Base-by-base conservation (phyloP, 2,329 filamentous ascomycete genomes). In the Ascomycota sp. region DNA sequence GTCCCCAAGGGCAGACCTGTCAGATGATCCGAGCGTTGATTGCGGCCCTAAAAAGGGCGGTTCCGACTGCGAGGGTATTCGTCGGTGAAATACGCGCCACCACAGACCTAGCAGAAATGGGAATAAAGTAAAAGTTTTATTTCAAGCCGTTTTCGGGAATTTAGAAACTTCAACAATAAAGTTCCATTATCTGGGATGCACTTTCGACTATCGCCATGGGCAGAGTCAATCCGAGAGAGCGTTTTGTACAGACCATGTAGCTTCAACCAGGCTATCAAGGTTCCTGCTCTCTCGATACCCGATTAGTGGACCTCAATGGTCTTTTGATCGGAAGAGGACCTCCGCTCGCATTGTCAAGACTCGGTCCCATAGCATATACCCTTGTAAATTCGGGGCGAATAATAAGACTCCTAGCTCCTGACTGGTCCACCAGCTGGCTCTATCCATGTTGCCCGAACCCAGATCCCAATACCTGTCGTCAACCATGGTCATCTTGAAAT, bases 391-490 rank as follows among this genome's bases (percentile, higher is more conserved):
- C 3, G 54, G 53, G n/a, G 53, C 52, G 27, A 62, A 52, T 32
- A 71, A 63, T 25, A 71, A 42, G 20, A 89, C 56, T 1, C 80
- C 80, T 15, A 89, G 55, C 51, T 91, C 81, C 50, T 89, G 81
- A 47, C 77, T 85, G 5, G 81, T 89, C 50, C 69, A 85, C 77
- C 78, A 89, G 45, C 77, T 85, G 7, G 81, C 79, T 1, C 80
- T 65, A 51, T 91, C 81, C 61, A 85, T 69, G 45, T 91, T 91
- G 1, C 79, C 80, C 12, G 77, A 85, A 0, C 81, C 81, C 3
- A 89, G 53, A 1, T 89, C 59, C 2, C 74, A 57, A 13, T 71
- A 68, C 35, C 70, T 58, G 1, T 59, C 59, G 45, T 91, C 81
- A 3, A 86, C 65, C 31, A 83, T 61, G 1, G 69, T 75, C 44